phyloP scores from a whole-genome alignment of 805 yeast genomes.

The Maudiozyma turicensis region DNA sequence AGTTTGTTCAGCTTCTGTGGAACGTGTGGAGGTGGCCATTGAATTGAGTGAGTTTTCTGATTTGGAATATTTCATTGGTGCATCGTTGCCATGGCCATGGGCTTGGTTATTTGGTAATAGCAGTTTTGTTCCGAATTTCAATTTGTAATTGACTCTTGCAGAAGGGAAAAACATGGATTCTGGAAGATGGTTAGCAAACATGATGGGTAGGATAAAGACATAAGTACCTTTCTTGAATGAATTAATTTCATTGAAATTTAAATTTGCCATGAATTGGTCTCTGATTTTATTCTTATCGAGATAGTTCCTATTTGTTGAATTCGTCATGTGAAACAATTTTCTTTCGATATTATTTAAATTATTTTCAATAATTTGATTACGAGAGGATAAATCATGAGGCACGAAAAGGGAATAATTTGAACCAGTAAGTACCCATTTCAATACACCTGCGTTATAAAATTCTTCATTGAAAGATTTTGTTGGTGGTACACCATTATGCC shows the following conservation, averaged over 20 bases:
- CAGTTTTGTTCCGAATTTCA: conserved; percentile 11
- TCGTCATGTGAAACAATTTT: conserved; percentile 14
- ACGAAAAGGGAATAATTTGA: conserved; percentile 37
- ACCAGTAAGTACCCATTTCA: conserved; percentile 38
- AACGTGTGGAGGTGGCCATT: conserved; percentile 1
- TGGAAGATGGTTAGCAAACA: conserved; percentile 51
- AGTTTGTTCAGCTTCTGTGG: conserved; percentile 9
- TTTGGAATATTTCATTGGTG: neutral
- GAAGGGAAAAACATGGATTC: conserved; percentile 38
- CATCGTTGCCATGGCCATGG: neutral
- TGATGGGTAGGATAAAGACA: conserved; percentile 52
- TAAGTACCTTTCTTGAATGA: conserved; percentile 52
- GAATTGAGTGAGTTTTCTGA: neutral
- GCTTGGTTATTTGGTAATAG: neutral
- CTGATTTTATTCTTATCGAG: conserved; percentile 12
- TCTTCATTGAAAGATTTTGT: conserved; percentile 37
- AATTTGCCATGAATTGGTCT: conserved; percentile 5
- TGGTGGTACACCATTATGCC: conserved; percentile 48
- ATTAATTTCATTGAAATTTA: neutral
- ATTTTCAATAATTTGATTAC: conserved; percentile 17
- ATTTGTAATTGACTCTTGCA: conserved; percentile 21
- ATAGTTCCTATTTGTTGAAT: conserved; percentile 9
- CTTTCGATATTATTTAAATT: conserved; percentile 10
- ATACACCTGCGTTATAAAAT: conserved; percentile 37
- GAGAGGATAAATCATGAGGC: conserved; percentile 20